A percentile compares a stretch with the other conserved stretches of the same genome.
Conservation (phyloP, 257 asterid genomes). For the Rauvolfia tetraphylla region DNA sequence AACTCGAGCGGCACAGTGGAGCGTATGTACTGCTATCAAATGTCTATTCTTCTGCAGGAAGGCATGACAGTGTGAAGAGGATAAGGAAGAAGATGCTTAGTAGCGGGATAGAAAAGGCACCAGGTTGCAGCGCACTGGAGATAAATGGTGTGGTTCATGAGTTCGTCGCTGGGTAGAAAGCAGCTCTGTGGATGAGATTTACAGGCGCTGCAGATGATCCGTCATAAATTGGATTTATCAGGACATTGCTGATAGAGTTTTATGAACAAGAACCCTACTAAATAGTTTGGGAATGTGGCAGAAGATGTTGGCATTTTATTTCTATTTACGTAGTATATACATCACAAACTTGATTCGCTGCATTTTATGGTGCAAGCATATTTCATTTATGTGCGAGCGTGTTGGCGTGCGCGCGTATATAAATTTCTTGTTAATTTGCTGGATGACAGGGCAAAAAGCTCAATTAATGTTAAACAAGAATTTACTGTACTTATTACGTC, state of each 20-base stretch:
- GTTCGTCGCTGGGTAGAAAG: constrained; percentile 60
- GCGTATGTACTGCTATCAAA: constrained; percentile 65
- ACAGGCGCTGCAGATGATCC: constrained; percentile 31
- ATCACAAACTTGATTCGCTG: too few species aligned
- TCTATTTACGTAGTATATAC: too few species aligned
- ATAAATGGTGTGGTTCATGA: constrained; percentile 54
- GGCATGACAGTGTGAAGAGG: constrained; percentile 38
- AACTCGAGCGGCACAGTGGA: constrained; percentile 59
- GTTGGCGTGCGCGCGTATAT: too few species aligned
- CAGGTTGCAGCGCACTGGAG: constrained; percentile 76
- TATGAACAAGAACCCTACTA: neutral
- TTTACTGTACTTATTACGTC: too few species aligned
- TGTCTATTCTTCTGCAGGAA: constrained; percentile 51
- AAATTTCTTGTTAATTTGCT: too few species aligned
- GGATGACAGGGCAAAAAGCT: too few species aligned
- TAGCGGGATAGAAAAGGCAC: constrained; percentile 57
- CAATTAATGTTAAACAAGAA: too few species aligned
- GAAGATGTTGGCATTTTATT: too few species aligned
- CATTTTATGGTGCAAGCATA: neutral
- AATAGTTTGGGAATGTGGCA: neutral
- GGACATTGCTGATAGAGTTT: neutral
- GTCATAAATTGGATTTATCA: constrained; percentile 30
- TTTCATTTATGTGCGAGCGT: too few species aligned
- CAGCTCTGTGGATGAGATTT: constrained; percentile 33
- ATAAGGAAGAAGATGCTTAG: constrained; percentile 52